These are phyloP conservation scores for Ceratocystiopsis minuta DNA, from an alignment of 2,329 filamentous ascomycete genomes.

Conservation along the genomic window DNA sequence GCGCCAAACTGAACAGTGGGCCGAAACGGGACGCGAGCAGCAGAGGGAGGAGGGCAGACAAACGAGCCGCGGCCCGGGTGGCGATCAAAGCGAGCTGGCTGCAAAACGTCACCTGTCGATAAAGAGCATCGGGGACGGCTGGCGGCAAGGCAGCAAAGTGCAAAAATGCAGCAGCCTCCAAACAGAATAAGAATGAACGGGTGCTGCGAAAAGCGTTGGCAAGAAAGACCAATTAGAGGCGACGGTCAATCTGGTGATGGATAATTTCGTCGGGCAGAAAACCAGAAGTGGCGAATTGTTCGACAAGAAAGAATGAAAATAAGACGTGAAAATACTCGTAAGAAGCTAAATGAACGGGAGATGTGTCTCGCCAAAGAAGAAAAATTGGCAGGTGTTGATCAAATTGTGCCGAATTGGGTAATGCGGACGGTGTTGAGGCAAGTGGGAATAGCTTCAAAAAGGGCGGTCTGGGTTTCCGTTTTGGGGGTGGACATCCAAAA, in stretches of 20 bases:
- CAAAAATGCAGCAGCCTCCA: no score
- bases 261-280: no score
- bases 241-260: no score
- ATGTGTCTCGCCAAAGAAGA: background rate
- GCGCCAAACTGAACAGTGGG: no score
- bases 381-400: background rate
- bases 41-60: background rate
- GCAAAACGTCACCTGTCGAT: background rate
- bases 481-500: background rate
- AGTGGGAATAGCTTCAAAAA: conserved; percentile 7
- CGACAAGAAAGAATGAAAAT: background rate
- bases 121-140: no score
- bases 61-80: no score
- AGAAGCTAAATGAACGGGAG: background rate
- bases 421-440: background rate
- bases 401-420: conserved; percentile 1
- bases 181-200: background rate
- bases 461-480: background rate
- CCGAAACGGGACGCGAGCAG: no score
- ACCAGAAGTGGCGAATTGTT: background rate
- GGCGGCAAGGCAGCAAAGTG: no score
- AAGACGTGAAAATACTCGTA: background rate
- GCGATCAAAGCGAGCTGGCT: background rate
- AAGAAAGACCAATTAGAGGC: background rate
- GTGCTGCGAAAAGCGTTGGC: background rate